Evolutionary conservation across 148 eudicot species (phyloP), one percentile per base, ranked within the genome.

Genomic region (Chenopodium suecicum): DNA sequence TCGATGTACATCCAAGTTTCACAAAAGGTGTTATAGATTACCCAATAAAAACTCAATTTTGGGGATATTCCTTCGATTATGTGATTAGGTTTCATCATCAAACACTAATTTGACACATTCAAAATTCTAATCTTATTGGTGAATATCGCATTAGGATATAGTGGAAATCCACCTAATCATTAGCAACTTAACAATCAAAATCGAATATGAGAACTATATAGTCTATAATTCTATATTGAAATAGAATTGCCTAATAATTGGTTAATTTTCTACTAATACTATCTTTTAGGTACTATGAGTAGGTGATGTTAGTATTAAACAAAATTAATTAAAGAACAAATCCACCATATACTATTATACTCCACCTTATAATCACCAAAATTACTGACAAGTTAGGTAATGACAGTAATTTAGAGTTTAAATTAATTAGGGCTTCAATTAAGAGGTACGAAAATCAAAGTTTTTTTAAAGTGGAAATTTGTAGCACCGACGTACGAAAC

Each of bases 361-460:
- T 6, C 31, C 75, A 46, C 58, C 50, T 46, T 25, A 54, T 46
- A 75, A 31, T 25, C 23, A 25, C 44, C n/a, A 17, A 54, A 7
- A 4, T 58, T 46, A 58, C 69, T 76, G 72, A 77, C n/a, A 1
- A 37, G 54, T 78, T 64, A 78, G 71, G 72, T 78, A 65, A 64
- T 65, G 80, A 65, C 72, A 37, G 54, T 16, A 27, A 64, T 73
- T 47, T 7, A 60, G 16, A 29, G 32, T 47, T 6, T 19, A 20
- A 31, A 72, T 46, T n/a, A 73, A 47, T 31, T 41, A 73, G 32
- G 4, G 25, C 2, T 73, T 44, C 47, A 72, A 73, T 73, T 73
- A 71, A 73, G 48, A 73, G 8, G 46, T 10, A 25, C 60, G 76
- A 47, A 11, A 47, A 73, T 73, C 76, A 2, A 73, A 10, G 32